Base-by-base conservation (phyloP, 108 stramenopile genomes). In the Conticribra guillardii region DNA sequence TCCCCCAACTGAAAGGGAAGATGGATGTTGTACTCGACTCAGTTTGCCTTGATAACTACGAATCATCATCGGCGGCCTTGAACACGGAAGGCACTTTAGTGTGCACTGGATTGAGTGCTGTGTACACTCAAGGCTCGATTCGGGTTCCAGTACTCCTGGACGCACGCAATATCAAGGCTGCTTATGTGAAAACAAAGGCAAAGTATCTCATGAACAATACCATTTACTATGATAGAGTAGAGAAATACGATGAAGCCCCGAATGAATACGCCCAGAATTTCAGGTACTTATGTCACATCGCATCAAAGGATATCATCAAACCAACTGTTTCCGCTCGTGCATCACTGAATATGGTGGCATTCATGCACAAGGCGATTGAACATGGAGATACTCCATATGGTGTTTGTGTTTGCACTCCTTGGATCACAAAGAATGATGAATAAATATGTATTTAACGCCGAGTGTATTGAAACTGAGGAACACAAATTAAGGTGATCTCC, bases 1-100 rank as follows among this genome's bases (percentile, higher is more conserved):
- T 84, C 0, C 60, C 81, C 4, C 4, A 48, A 16, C 62, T 91
- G 11, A 50, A 74, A 45, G 87, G 85, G 27, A 70, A 81, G 67
- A 88, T 91, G 84, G 87, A 90, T 51, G 57, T 86, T 23, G 85
- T 88, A 4, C 63, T 90, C 66, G 89, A 90, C 51, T 76, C 80
- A 15, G 70, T 81, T 2, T 87, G 86, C 58, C 32, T 85, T 30
- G 85, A 85, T 32, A 54, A 47, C 21, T 69, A 66, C 29, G 64
- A 72, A 24, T 71, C 86, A 33, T 66, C 76, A 27, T 49, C 61
- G 0, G 48, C 55, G 21, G 77, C 82, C 28, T 41, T 90, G 60
- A 80, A 72, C 23, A 2, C 47, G 23, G 32, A 82, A 31, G 86
- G 86, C 5, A 62, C 27, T 15, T 60, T 90, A 17, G 64, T 87